These are phyloP conservation scores for Quercus robur DNA, from an alignment of 306 rosid genomes.

Conservation along the genomic window DNA sequence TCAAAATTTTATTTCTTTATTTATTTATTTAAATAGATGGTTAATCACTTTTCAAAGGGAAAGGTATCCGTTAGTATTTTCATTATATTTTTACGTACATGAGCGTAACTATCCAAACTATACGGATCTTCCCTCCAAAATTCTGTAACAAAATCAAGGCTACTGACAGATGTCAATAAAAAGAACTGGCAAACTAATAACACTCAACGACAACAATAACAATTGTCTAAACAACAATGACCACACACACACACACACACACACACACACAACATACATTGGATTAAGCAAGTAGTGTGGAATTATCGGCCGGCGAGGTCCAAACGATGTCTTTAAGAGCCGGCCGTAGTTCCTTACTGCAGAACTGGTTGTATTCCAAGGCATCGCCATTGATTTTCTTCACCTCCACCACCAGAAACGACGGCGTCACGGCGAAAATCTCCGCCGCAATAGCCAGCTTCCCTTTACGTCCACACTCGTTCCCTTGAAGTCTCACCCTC, in stretches of 20 bases:
- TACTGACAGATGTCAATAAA: too few relatives aligned
- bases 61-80: too few relatives aligned
- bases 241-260: too few relatives aligned
- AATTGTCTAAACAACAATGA: background rate
- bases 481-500: constrained; percentile 62
- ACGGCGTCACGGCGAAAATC: constrained; percentile 72
- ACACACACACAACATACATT: background rate
- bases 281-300: constrained; percentile 30
- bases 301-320: constrained; percentile 48
- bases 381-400: constrained; percentile 87
- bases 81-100: too few relatives aligned
- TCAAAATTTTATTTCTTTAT: too few relatives aligned
- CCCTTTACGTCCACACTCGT: constrained; percentile 77
- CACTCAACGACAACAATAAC: background rate
- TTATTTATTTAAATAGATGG: too few relatives aligned
- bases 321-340: constrained; percentile 83
- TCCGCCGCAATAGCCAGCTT: constrained; percentile 75
- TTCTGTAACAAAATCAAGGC: too few relatives aligned
- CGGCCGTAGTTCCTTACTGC: constrained; percentile 86
- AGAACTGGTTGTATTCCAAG: constrained; percentile 90
- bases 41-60: too few relatives aligned
- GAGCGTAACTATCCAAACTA: too few relatives aligned
- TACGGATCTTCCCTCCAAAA: too few relatives aligned
- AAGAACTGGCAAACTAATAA: too few relatives aligned
- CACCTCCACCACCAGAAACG: constrained; percentile 84